Base-by-base conservation (phyloP, 768 basidiomycete species). In the Lactifluus pinguis region DNA sequence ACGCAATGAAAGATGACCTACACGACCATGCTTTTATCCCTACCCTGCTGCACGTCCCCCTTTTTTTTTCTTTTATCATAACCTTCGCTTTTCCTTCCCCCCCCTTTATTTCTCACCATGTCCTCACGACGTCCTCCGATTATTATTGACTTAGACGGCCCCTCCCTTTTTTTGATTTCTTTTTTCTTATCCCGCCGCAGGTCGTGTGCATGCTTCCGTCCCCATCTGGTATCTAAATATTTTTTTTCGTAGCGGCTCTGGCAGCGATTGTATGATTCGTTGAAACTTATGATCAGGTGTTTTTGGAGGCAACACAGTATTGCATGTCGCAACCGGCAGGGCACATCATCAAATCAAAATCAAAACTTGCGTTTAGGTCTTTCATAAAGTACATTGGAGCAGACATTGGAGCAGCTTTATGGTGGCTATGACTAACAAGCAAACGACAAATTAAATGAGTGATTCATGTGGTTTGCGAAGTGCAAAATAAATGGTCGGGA, bases 231-330 rank as follows among this genome's bases (percentile, higher is more conserved):
- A 61, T 61, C 60, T 57, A 61, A 56, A 52, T n/a, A n/a, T 19
- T 29, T 25, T 25, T 25, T 25, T 25, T 19, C 42, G 44, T 56
- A 32, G 55, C 60, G 42, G 39, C 36, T 57, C 51, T 32, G 49
- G 21, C 41, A 50, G 19, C 49, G 42, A 42, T 55, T 61, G 60
- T 61, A 61, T 61, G 54, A 45, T 32, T 56, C 50, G 25, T 10
- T 21, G n/a, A n/a, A n/a, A 45, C 21, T 61, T 56, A 61, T 57
- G 60, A 61, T 57, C 55, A 52, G 55, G 60, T 51, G 39, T 61
- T 55, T 61, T 55, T 56, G 55, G 60, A 61, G 49, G 60, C n/a
- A n/a, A n/a, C n/a, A n/a, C n/a, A n/a, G n/a, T n/a, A n/a, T n/a
- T n/a, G n/a, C n/a, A n/a, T n/a, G n/a, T n/a, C n/a, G n/a, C n/a